phyloP scores from a whole-genome alignment of 2,329 filamentous ascomycete species.

The Ceratocystis variospora region DNA sequence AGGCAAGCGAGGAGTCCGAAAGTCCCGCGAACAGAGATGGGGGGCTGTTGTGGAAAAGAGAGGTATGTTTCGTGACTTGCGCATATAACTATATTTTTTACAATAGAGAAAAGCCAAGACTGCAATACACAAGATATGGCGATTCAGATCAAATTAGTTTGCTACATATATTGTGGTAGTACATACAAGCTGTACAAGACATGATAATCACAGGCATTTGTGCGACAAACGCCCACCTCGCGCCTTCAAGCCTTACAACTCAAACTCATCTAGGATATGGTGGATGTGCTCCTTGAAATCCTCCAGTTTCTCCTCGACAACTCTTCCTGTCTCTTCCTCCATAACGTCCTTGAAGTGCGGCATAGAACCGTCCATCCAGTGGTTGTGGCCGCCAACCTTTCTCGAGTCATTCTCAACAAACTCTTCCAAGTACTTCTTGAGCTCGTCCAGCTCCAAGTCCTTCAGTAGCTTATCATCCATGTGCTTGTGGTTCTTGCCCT shows the following conservation, averaged over 20 bases:
- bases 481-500: conserved; percentile 20
- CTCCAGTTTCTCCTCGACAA: background rate
- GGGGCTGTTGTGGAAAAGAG: conserved; percentile 33
- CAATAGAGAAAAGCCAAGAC: background rate
- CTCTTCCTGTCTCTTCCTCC: background rate
- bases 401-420: conserved; percentile 13
- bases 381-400: conserved; percentile 16
- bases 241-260: conserved; percentile 5
- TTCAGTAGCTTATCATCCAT: conserved; percentile 9
- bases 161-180: background rate
- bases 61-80: conserved; percentile 26
- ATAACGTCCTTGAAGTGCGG: background rate
- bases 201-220: background rate
- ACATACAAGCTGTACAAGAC: background rate
- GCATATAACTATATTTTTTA: background rate
- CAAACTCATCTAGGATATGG: conserved; percentile 11
- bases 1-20: conserved; percentile 22
- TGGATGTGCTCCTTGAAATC: conserved; percentile 7
- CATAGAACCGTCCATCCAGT: conserved; percentile 13
- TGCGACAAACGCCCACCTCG: no score
- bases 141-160: background rate
- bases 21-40: conserved; percentile 41
- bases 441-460: conserved; percentile 19
- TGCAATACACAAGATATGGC: background rate
- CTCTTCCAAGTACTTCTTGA: conserved; percentile 23